A percentile compares a stretch with the other conserved stretches of the same genome.
phyloP scores from a whole-genome alignment of 352 stramenopile genomes.

The Pythium periplocum region DNA sequence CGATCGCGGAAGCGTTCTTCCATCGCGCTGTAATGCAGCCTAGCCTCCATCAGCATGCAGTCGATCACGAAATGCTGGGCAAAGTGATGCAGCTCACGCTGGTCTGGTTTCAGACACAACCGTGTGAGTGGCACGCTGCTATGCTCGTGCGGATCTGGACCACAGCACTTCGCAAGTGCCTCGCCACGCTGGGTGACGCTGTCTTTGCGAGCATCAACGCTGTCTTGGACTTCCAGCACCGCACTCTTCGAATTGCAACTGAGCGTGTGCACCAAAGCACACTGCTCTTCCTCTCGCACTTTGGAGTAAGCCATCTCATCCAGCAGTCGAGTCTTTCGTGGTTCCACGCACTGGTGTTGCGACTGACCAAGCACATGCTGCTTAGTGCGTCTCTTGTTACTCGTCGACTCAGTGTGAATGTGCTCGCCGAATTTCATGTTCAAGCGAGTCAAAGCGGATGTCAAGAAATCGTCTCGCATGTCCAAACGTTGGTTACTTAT shows the following conservation, averaged over 20 bases:
- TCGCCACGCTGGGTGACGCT: conserved; percentile 27
- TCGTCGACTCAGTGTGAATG: conserved; percentile 33
- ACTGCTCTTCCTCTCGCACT: conserved; percentile 44
- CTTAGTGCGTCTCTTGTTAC: conserved; percentile 36
- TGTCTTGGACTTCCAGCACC: conserved; percentile 52
- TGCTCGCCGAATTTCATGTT: conserved; percentile 28
- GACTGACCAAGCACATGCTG: conserved; percentile 53
- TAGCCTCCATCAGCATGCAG: conserved; percentile 24
- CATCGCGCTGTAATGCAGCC: conserved; percentile 47
- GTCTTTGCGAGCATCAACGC: conserved; percentile 44
- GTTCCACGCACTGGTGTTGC: conserved; percentile 33
- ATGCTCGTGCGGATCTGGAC: conserved; percentile 59
- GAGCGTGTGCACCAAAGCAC: conserved; percentile 50
- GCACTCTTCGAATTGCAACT: conserved; percentile 18
- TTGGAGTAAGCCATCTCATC: conserved; percentile 30
- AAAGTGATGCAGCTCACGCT: conserved; percentile 45
- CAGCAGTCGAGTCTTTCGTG: conserved; percentile 15
- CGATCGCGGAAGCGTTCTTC: conserved; percentile 60
- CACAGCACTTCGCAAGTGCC: conserved; percentile 38
- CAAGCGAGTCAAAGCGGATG: conserved; percentile 26
- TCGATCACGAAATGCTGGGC: conserved; percentile 45
- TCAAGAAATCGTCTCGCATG: conserved; percentile 24
- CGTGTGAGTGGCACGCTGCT: conserved; percentile 65
- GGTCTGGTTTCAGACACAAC: conserved; percentile 46
- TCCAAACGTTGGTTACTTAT: conserved; percentile 31